phyloP scores from a whole-genome alignment of 352 stramenopile species.

The Saprolegnia parasitica region DNA sequence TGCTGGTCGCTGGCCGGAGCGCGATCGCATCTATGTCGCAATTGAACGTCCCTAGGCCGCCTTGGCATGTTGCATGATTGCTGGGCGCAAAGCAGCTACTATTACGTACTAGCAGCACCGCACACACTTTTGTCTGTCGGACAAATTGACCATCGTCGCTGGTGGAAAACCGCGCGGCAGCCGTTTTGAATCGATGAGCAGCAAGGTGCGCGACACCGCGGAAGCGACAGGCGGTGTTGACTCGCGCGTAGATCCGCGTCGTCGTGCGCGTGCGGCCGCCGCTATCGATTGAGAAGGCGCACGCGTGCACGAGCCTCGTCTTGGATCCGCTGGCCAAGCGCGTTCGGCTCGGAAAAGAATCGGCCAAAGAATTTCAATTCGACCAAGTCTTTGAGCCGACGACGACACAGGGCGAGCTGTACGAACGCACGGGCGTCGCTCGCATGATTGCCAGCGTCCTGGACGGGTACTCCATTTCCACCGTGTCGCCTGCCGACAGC shows the following conservation, averaged over 20 bases:
- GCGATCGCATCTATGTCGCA: no score
- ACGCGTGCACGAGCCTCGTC: conserved; percentile 37
- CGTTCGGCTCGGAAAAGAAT: conserved; percentile 12
- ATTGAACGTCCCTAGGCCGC: no score
- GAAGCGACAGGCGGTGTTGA: background rate
- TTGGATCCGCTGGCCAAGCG: conserved; percentile 33
- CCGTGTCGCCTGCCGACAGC: background rate
- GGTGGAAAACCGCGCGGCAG: no score
- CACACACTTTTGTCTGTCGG: no score
- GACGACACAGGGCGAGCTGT: conserved; percentile 32
- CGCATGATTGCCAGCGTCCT: conserved; percentile 17
- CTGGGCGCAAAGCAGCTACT: no score
- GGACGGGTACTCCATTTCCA: conserved; percentile 7
- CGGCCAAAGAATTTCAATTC: conserved; percentile 43
- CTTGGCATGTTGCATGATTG: conserved; percentile 4
- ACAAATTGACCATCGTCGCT: no score
- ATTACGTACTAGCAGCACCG: no score
- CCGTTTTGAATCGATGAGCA: background rate
- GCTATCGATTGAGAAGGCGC: conserved; percentile 38
- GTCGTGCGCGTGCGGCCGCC: conserved; percentile 47
- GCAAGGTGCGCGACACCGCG: background rate
- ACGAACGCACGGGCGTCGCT: background rate
- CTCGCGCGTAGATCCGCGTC: conserved; percentile 39
- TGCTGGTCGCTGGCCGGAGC: no score
- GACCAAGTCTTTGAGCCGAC: conserved; percentile 48